phyloP scores from a whole-genome alignment of 495 filamentous ascomycete genomes.

The Pyronema omphalodes region DNA sequence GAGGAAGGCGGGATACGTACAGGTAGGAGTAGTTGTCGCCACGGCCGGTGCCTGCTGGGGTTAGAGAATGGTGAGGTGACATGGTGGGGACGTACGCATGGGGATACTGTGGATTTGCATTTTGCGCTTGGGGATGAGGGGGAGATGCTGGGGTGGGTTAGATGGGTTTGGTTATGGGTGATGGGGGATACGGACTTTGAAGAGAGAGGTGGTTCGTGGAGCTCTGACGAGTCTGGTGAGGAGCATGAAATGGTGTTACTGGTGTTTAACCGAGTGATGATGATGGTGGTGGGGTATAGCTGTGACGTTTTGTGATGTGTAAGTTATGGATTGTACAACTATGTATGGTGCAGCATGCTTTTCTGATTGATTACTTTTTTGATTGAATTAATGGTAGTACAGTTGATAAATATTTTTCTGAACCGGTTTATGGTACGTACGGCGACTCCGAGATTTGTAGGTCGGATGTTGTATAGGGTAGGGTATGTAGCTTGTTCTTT shows the following conservation, averaged over 20 bases:
- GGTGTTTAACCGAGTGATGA: too few species aligned
- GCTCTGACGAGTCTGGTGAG: background rate
- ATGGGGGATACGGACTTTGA: background rate
- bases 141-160: background rate
- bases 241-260: background rate
- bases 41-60: conserved; percentile 78
- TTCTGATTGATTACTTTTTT: too few species aligned
- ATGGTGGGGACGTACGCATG: conserved; percentile 63
- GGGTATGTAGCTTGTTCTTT: too few species aligned
- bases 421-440: too few species aligned
- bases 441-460: too few species aligned
- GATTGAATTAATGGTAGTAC: too few species aligned
- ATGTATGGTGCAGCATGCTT: too few species aligned
- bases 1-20: background rate
- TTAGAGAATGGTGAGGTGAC: background rate
- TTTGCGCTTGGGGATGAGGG: conserved; percentile 18
- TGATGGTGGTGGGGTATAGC: too few species aligned
- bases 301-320: too few species aligned
- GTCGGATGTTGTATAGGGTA: too few species aligned
- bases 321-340: too few species aligned
- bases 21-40: conserved; percentile 96
- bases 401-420: too few species aligned
- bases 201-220: background rate
- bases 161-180: background rate
- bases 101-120: conserved; percentile 98